Base-by-base conservation (phyloP, 148 eudicot genomes). In the Beta vulgaris region DNA sequence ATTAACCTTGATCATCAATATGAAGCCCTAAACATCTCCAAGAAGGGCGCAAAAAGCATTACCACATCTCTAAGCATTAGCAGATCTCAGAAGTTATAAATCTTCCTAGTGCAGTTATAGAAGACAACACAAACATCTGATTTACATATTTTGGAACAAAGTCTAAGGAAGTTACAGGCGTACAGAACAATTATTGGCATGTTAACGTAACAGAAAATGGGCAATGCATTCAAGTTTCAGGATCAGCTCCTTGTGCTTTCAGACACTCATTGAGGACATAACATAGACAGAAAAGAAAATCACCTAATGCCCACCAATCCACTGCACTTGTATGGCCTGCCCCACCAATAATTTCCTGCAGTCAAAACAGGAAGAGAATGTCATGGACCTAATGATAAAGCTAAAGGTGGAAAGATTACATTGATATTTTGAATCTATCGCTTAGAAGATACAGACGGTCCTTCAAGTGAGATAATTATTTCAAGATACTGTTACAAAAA, bases 241-340 rank as follows among this genome's bases (percentile, higher is more conserved):
- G 40, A 32, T 23, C 19, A 32, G 67, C 67, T 62, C 31, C 25
- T 36, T 36, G 14, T 3, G 25, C 3, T 71, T 23, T 54, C 7
- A 23, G 53, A 9, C 48, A 65, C 0, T 31, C 63, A 11, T 14
- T 39, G 51, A 12, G 29, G 0, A 55, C 55, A 9, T 15, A 35
- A 11, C 21, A 23, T 58, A 36, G 68, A 70, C 36, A 14, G 46
- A 59, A 36, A 53, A 12, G 65, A 1, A 59, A 28, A 35, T 88
- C 89, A 96, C 99, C 99, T 76, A 92, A 84, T 64, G 99, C 99
- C 99, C 99, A 96, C 99, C 99, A 96, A 78, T 96, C 99, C 31
- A 96, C 98, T 76, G 98, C 99, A 71, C 99, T 96, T n/a, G 93
- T 88, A 77, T 96, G 99, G 40, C 99, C 99, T 39, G 91, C 88